Base-by-base conservation (phyloP, 306 rosid genomes). In the Lathyrus aphaca region DNA sequence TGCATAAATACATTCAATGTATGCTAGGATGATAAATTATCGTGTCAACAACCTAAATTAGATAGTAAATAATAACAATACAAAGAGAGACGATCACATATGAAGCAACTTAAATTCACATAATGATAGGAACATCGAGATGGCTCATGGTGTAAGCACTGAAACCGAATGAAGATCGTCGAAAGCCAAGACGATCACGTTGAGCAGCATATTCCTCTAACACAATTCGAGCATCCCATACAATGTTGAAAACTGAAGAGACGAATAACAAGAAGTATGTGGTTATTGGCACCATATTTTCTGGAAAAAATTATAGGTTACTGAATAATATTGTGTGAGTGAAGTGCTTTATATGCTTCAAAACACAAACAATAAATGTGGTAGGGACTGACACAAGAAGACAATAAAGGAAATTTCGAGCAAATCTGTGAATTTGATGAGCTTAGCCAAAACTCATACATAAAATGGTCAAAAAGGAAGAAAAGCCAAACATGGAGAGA, bases 251-350 rank as follows among this genome's bases (percentile, higher is more conserved):
- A 4, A 75, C 64, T 0, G 84, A 80, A 16, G 80, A 80, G 10
- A 75, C 13, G 21, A 75, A 2, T 14, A 75, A n/a, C 40, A 74
- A 42, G 9, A 80, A 55, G 48, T 71, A 75, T 0, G 66, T 70
- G 3, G 77, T 80, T 35, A 80, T 65, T 19, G 84, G 84, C 32
- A 44, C 84, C 82, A 77, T 77, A 0, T 56, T 39, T 29, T 44
- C 35, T 56, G 6, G n/a, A n/a, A n/a, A 3, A 56, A 56, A 25
- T 0, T 3, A 25, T 25, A 25, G 4, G 2, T 23, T 25, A 25
- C 4, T 25, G 12, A 53, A 51, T 44, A 44, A 44, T 51, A 14
- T 10, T 56, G 17, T 25, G 18, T 2, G 39, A 56, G 10, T 56
- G 40, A 27, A 56, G 6, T 27, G 62, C 11, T 56, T 25, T 35